These are phyloP conservation scores for Nigrograna mackinnonii DNA, from an alignment of 2,329 filamentous ascomycete species.

Conservation along the genomic window DNA sequence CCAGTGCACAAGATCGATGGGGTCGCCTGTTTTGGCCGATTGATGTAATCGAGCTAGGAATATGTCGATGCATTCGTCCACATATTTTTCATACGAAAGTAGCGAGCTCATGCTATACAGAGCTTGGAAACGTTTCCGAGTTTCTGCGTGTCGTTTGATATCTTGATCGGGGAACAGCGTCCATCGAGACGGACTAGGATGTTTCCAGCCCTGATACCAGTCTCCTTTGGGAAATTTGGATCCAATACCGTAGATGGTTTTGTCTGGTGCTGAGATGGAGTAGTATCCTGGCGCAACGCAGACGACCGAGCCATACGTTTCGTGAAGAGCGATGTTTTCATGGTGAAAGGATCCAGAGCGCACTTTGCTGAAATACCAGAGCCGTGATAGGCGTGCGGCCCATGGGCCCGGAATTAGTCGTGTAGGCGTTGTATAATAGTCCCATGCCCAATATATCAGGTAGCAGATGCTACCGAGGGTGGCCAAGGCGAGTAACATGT, in stretches of 20 bases:
- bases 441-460: background rate
- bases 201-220: constrained; percentile 38
- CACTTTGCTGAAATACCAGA: constrained; percentile 69
- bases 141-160: constrained; percentile 39
- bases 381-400: constrained; percentile 67
- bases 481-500: background rate
- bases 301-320: constrained; percentile 5
- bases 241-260: constrained; percentile 13
- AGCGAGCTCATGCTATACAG: constrained; percentile 43
- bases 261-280: constrained; percentile 5
- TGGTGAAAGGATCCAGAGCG: constrained; percentile 42
- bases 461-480: background rate
- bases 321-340: constrained; percentile 20
- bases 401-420: constrained; percentile 67
- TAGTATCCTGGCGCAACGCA: constrained; percentile 8
- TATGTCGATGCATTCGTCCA: constrained; percentile 39
- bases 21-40: constrained; percentile 22
- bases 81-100: constrained; percentile 35
- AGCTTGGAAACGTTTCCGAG: constrained; percentile 40
- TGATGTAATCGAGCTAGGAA: constrained; percentile 31
- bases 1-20: constrained; percentile 41
- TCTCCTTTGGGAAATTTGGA: constrained; percentile 7
- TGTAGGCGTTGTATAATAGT: constrained; percentile 6
- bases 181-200: constrained; percentile 38
- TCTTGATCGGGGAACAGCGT: constrained; percentile 43